Percentiles rank a stretch among this genome's conserved stretches.
Evolutionary conservation across 495 filamentous ascomycete species (phyloP).

Genomic region (Rhizodiscina lignyota): DNA sequence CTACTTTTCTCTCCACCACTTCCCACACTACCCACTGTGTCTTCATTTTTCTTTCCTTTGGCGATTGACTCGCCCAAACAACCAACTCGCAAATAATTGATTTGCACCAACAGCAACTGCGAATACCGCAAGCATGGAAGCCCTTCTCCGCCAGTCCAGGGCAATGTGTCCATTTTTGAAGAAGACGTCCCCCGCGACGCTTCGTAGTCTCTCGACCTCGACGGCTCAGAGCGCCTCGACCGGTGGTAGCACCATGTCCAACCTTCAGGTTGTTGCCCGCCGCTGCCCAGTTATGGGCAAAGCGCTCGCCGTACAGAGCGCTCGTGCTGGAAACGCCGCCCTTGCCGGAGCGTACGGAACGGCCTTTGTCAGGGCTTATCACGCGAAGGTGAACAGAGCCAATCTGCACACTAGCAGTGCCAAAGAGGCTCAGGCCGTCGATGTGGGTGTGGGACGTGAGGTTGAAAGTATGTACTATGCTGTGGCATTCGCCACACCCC

Average conservation of each 20-base stretch:
- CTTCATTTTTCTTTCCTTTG: too few species aligned
- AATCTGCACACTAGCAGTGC: conserved; percentile 63
- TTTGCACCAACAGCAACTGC: too few species aligned
- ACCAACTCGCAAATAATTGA: too few species aligned
- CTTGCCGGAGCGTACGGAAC: conserved; percentile 24
- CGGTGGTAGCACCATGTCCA: conserved; percentile 87
- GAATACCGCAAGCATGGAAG: conserved; percentile 57
- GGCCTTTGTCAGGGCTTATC: conserved; percentile 25
- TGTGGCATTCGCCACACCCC: too few species aligned
- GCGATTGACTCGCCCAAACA: too few species aligned
- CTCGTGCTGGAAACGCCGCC: conserved; percentile 32
- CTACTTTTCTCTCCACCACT: too few species aligned
- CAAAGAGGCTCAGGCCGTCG: conserved; percentile 55
- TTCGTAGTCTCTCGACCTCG: conserved; percentile 78
- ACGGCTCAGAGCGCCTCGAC: conserved; percentile 49
- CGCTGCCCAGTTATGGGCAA: conserved; percentile 99
- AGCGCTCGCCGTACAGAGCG: conserved; percentile 78
- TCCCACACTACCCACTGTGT: too few species aligned
- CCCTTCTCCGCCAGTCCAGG: conserved; percentile 83
- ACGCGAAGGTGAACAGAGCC: conserved; percentile 39
- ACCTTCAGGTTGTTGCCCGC: conserved; percentile 83
- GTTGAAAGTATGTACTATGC: too few species aligned
- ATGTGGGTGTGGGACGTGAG: conserved; percentile 39
- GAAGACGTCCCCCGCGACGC: conserved; percentile 75
- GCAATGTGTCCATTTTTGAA: conserved; percentile 93